phyloP scores from a whole-genome alignment of 176 grass and related monocot species.

The Oryza meyeriana region DNA sequence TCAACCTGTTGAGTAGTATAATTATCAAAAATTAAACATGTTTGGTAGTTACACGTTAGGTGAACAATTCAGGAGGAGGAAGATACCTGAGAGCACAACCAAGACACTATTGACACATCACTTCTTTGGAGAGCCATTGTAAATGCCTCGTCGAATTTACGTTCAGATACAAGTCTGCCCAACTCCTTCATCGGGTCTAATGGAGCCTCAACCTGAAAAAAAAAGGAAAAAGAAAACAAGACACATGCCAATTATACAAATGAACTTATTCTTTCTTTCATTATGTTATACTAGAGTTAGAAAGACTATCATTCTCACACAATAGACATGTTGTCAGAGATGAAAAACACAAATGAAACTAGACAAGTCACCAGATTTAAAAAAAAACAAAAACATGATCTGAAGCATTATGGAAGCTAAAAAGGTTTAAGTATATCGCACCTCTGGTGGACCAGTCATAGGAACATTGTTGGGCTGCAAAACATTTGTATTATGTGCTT shows the following conservation, averaged over 20 bases:
- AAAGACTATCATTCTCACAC: not conserved
- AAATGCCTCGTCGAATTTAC: constrained; percentile 91
- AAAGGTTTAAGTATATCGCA: constrained; percentile 31
- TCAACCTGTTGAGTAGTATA: constrained; percentile 70
- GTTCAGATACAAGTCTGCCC: constrained; percentile 69
- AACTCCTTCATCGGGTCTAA: constrained; percentile 87
- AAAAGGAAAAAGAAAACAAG: not conserved
- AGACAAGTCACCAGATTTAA: not conserved
- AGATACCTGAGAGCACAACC: constrained; percentile 90
- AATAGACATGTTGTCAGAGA: not conserved
- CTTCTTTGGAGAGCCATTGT: constrained; percentile 94
- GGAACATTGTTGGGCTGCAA: constrained; percentile 72
- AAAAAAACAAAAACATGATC: not conserved
- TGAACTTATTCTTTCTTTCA: not conserved
- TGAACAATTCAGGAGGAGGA: constrained; percentile 7
- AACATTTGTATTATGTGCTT: constrained; percentile 42
- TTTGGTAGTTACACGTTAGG: not conserved
- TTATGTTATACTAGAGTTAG: not conserved
- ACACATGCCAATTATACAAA: not conserved
- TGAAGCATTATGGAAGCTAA: not conserved
- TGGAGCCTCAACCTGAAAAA: constrained; percentile 65
- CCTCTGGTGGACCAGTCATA: constrained; percentile 59
- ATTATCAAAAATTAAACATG: constrained; percentile 21
- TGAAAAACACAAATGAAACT: constrained; percentile 16
- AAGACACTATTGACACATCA: constrained; percentile 91